phyloP scores from a whole-genome alignment of 257 asterid species.

The Primulina huaijiensis region DNA sequence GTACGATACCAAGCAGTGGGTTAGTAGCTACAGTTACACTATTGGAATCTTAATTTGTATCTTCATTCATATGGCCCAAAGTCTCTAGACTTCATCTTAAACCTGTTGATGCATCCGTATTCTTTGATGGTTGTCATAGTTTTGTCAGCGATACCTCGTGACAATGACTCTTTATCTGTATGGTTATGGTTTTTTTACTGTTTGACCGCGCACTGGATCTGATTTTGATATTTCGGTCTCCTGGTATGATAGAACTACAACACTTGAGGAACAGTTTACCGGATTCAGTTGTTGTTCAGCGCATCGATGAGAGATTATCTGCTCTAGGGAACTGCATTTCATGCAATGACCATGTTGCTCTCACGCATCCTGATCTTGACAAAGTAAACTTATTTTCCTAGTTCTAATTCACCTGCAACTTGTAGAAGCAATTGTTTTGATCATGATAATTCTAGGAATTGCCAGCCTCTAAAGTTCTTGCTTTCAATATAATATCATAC shows the following conservation, averaged over 20 bases:
- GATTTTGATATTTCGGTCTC: slow-evolving; percentile 12
- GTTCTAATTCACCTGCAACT: background rate
- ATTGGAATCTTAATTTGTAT: background rate
- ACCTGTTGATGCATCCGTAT: background rate
- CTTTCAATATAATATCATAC: too few species aligned
- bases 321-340: slow-evolving; percentile 91
- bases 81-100: background rate
- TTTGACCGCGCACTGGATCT: slow-evolving; percentile 13
- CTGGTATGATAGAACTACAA: slow-evolving; percentile 58
- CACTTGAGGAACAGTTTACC: slow-evolving; percentile 87
- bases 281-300: slow-evolving; percentile 85
- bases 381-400: slow-evolving; percentile 40
- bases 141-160: background rate
- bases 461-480: background rate
- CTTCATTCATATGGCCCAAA: background rate
- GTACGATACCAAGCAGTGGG: background rate
- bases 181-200: background rate
- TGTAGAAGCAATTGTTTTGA: background rate
- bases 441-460: background rate
- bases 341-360: slow-evolving; percentile 94
- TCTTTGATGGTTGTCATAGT: background rate
- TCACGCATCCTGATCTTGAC: slow-evolving; percentile 86
- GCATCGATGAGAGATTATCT: slow-evolving; percentile 84
- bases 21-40: background rate
- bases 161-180: background rate